These are phyloP conservation scores for Nitzschia palea DNA, from an alignment of 108 stramenopile genomes.

Conservation along the genomic window DNA sequence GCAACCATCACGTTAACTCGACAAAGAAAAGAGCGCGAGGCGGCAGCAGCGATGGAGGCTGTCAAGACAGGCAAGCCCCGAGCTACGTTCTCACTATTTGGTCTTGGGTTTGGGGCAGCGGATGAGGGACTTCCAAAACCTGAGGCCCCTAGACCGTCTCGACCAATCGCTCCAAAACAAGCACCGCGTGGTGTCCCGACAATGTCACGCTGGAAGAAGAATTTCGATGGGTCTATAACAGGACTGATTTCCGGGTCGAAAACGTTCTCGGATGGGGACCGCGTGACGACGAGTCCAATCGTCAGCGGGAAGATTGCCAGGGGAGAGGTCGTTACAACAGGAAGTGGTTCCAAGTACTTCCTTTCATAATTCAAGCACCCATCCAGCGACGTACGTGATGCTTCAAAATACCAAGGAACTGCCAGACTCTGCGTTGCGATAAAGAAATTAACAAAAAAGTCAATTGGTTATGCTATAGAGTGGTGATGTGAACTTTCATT, in stretches of 20 bases:
- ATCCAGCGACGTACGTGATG: no score
- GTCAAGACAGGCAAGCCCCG: slow-evolving; percentile 22
- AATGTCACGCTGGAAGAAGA: slow-evolving; percentile 54
- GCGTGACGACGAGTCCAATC: slow-evolving; percentile 71
- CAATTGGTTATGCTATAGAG: no score
- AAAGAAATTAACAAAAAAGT: no score
- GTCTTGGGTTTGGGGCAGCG: slow-evolving; percentile 19
- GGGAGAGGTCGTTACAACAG: slow-evolving; percentile 70
- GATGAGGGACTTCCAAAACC: slow-evolving; percentile 1
- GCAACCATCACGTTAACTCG: slow-evolving; percentile 42
- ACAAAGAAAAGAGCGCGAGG: slow-evolving; percentile 19
- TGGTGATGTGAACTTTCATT: no score
- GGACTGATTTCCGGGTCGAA: slow-evolving; percentile 63
- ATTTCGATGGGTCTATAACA: slow-evolving; percentile 61
- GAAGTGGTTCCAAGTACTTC: slow-evolving; percentile 72
- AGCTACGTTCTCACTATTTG: slow-evolving; percentile 51
- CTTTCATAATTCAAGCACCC: slow-evolving; percentile 31
- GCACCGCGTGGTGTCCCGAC: slow-evolving; percentile 48
- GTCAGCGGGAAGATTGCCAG: slow-evolving; percentile 48
- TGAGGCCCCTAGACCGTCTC: neutral
- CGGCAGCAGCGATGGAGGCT: slow-evolving; percentile 11
- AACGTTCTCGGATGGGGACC: slow-evolving; percentile 64
- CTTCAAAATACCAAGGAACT: no score
- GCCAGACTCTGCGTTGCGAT: no score
- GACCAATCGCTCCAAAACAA: slow-evolving; percentile 4